These are phyloP conservation scores for Excoecaria agallocha DNA, from an alignment of 345 rosid genomes.

Conservation along the genomic window DNA sequence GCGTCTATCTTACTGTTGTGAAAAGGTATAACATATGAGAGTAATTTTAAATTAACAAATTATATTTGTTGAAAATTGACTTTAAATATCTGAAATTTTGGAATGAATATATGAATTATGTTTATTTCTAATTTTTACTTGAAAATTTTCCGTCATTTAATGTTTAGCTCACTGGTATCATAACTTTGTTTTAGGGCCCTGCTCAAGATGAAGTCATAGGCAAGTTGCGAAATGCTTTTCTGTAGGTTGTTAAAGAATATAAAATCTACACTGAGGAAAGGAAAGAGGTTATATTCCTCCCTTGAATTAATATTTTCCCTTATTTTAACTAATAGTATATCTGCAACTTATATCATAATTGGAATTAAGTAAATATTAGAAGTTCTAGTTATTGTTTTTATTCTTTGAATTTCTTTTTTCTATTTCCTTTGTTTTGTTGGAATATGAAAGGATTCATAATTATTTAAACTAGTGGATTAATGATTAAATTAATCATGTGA, in stretches of 20 bases:
- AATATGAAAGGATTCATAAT: too few relatives aligned
- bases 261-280: constrained; percentile 87
- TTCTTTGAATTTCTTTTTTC: too few relatives aligned
- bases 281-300: constrained; percentile 50
- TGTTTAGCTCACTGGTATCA: not conserved
- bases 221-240: constrained; percentile 63
- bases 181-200: constrained; percentile 58
- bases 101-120: not conserved
- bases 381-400: too few relatives aligned
- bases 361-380: too few relatives aligned
- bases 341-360: constrained; percentile 15
- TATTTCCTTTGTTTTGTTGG: too few relatives aligned
- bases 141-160: not conserved
- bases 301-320: constrained; percentile 8
- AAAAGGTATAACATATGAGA: constrained; percentile 54
- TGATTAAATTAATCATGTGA: too few relatives aligned
- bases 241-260: constrained; percentile 68
- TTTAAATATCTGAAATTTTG: not conserved
- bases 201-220: constrained; percentile 86
- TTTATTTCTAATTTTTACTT: not conserved
- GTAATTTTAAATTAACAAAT: constrained; percentile 15
- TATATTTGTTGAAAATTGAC: not conserved
- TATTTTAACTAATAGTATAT: constrained; percentile 16
- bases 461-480: too few relatives aligned
- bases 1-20: constrained; percentile 88